phyloP scores from a whole-genome alignment of 257 asterid genomes.

The Gynochthodes officinalis region DNA sequence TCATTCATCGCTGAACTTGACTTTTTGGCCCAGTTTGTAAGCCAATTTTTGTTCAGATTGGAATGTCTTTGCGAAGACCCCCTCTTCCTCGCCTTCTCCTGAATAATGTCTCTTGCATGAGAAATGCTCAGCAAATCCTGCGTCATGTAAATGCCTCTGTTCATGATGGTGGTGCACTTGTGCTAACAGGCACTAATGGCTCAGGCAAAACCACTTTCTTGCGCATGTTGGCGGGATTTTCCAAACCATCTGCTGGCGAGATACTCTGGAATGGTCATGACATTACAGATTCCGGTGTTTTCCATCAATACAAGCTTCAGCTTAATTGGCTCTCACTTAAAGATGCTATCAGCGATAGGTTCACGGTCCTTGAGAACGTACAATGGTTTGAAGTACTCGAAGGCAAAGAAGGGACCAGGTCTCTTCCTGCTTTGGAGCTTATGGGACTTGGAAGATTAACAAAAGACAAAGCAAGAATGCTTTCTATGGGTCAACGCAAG shows the following conservation, averaged over 20 bases:
- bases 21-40: background rate
- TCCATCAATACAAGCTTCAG: constrained; percentile 83
- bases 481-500: constrained; percentile 82
- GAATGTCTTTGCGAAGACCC: constrained; percentile 53
- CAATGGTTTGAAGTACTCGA: constrained; percentile 84
- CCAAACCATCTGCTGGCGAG: constrained; percentile 81
- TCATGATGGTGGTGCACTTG: constrained; percentile 75
- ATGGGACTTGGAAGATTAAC: constrained; percentile 83
- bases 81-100: constrained; percentile 73
- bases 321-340: constrained; percentile 81
- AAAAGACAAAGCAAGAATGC: constrained; percentile 72
- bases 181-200: constrained; percentile 74
- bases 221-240: constrained; percentile 83
- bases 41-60: background rate
- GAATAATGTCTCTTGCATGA: constrained; percentile 78
- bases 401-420: constrained; percentile 63
- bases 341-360: constrained; percentile 60
- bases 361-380: constrained; percentile 74
- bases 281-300: constrained; percentile 62
- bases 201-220: constrained; percentile 77
- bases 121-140: constrained; percentile 85
- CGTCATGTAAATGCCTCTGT: constrained; percentile 72
- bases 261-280: constrained; percentile 85
- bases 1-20: background rate
- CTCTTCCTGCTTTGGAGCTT: constrained; percentile 65